These are phyloP conservation scores for Hypoxylon rickii DNA, from an alignment of 495 filamentous ascomycete genomes.

Conservation along the genomic window DNA sequence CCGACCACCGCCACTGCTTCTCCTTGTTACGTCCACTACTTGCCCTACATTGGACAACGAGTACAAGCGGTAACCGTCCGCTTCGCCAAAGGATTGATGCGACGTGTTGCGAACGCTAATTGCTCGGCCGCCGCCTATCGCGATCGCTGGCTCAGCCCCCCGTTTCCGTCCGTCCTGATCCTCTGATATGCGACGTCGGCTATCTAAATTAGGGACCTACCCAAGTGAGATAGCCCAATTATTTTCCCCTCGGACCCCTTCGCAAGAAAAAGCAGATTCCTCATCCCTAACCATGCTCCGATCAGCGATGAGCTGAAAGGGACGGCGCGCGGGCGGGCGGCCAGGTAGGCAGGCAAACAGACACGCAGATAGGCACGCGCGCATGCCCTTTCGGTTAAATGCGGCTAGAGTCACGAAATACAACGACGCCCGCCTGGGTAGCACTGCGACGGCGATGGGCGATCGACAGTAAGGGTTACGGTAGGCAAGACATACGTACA, in stretches of 20 bases:
- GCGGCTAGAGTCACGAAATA: constrained; percentile 19
- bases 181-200: background rate
- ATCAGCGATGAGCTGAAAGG: constrained; percentile 10
- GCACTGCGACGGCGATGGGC: background rate
- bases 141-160: constrained; percentile 12
- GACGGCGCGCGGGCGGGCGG: too few species aligned
- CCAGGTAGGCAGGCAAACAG: too few species aligned
- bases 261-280: background rate
- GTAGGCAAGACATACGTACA: constrained; percentile 22
- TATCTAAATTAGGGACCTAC: constrained; percentile 14
- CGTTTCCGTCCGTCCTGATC: background rate
- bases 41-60: too few species aligned
- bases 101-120: constrained; percentile 4
- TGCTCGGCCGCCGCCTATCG: background rate
- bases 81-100: constrained; percentile 11
- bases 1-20: too few species aligned
- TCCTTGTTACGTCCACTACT: too few species aligned
- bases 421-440: constrained; percentile 8
- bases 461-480: constrained; percentile 1
- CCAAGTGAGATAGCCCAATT: constrained; percentile 5
- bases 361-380: too few species aligned
- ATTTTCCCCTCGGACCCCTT: background rate
- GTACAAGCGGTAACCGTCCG: constrained; percentile 19
- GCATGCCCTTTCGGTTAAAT: constrained; percentile 22
- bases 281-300: constrained; percentile 1